Evolutionary conservation across 139 green algal species (phyloP).

Genomic region (Tetraselmis striata): DNA sequence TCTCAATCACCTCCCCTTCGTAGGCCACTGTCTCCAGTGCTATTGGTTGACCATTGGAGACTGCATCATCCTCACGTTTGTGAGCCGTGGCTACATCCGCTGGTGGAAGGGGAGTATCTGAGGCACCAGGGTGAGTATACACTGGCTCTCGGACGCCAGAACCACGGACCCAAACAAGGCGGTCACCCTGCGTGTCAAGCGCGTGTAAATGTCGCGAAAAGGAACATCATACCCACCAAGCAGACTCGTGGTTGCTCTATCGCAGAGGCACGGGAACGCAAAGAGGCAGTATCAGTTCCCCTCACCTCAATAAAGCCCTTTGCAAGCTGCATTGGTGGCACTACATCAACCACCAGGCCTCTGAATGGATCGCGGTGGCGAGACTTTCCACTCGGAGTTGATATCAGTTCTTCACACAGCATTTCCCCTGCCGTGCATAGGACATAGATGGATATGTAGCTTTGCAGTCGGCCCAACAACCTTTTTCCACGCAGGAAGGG

Average conservation of each 20-base stretch:
- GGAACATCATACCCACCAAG: no score
- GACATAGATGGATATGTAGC: no score
- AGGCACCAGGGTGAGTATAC: neutral
- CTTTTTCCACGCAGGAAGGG: no score
- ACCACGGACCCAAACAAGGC: neutral
- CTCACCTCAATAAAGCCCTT: neutral
- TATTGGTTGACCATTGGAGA: neutral
- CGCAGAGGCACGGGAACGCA: no score
- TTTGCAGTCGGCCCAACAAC: no score
- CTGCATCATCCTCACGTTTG: neutral
- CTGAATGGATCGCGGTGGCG: no score
- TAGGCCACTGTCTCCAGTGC: neutral
- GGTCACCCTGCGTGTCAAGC: neutral
- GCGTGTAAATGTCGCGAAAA: neutral
- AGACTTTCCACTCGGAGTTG: neutral
- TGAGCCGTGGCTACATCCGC: neutral
- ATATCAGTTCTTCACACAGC: neutral
- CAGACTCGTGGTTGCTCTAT: no score
- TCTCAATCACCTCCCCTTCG: neutral
- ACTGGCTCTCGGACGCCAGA: neutral
- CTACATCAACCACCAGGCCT: neutral
- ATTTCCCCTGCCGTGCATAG: neutral
- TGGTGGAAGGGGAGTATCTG: neutral
- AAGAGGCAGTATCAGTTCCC: no score
- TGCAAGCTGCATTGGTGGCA: neutral